phyloP scores from a whole-genome alignment of 2,329 filamentous ascomycete species.

The Ophiostoma montium region DNA sequence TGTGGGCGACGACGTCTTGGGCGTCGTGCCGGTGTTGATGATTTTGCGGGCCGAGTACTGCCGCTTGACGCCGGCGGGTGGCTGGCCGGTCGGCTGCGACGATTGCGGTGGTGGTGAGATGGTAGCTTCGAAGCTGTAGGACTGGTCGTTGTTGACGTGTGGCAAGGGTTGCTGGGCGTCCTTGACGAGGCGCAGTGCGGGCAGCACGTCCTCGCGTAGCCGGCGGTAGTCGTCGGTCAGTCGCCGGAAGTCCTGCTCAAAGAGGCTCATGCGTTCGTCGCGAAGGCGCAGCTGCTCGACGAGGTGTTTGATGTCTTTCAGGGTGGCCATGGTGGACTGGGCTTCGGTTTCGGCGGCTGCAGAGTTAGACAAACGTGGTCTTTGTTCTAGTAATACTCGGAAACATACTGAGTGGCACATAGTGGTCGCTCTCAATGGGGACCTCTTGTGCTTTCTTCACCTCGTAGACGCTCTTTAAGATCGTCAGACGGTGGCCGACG shows the following conservation, averaged over 20 bases:
- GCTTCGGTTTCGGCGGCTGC: constrained; percentile 78
- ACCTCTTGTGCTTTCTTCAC: constrained; percentile 90
- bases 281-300: constrained; percentile 80
- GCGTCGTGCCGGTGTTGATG: constrained; percentile 42
- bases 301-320: constrained; percentile 84
- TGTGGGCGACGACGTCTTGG: constrained; percentile 66
- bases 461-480: constrained; percentile 92
- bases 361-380: neutral
- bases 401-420: constrained; percentile 73
- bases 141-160: constrained; percentile 25
- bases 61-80: constrained; percentile 46
- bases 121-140: constrained; percentile 28
- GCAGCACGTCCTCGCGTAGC: constrained; percentile 80
- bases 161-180: constrained; percentile 83
- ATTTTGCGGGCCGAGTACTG: constrained; percentile 66
- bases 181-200: constrained; percentile 79
- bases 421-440: constrained; percentile 82
- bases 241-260: constrained; percentile 71
- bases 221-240: constrained; percentile 81
- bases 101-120: constrained; percentile 11
- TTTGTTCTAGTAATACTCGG: no score
- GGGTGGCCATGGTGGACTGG: constrained; percentile 73
- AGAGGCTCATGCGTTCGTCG: constrained; percentile 74
- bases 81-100: constrained; percentile 29
- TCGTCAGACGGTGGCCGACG: constrained; percentile 86